phyloP scores from a whole-genome alignment of 495 filamentous ascomycete genomes.

The Podospora bellae-mahoneyi region DNA sequence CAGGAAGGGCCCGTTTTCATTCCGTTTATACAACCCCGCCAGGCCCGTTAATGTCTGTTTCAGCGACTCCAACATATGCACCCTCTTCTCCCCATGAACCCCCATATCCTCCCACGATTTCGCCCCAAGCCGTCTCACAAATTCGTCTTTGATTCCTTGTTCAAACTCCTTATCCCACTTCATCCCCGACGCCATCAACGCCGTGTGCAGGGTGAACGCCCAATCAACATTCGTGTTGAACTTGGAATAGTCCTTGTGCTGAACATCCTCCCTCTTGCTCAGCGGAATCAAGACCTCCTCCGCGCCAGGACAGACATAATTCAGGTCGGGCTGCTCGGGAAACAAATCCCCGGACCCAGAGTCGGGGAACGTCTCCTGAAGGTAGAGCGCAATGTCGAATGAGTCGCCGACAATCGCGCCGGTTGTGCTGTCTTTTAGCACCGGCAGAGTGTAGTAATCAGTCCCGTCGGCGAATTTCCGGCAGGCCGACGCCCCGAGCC shows the following conservation, averaged over 20 bases:
- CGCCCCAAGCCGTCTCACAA: constrained; percentile 44
- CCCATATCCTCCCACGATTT: constrained; percentile 47
- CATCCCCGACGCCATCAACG: constrained; percentile 35
- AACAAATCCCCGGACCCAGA: constrained; percentile 39
- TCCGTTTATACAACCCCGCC: constrained; percentile 41
- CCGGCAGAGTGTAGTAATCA: constrained; percentile 58
- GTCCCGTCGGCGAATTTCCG: constrained; percentile 56
- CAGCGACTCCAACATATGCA: constrained; percentile 39
- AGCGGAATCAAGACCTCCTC: constrained; percentile 30
- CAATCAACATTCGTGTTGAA: constrained; percentile 53
- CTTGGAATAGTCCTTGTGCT: constrained; percentile 28
- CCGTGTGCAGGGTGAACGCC: constrained; percentile 43
- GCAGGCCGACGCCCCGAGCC: constrained; percentile 41
- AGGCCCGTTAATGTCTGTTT: constrained; percentile 39
- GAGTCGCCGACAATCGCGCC: constrained; percentile 52
- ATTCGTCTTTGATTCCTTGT: constrained; percentile 43
- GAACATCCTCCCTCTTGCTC: constrained; percentile 23
- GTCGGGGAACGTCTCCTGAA: constrained; percentile 49
- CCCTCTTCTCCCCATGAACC: constrained; percentile 35
- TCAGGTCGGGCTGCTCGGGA: constrained; percentile 32
- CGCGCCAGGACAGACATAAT: constrained; percentile 28
- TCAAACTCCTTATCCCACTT: constrained; percentile 46
- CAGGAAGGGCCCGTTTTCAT: constrained; percentile 48
- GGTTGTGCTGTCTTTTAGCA: constrained; percentile 50
- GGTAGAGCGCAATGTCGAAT: constrained; percentile 59